phyloP scores from a whole-genome alignment of 768 basidiomycete genomes.

The Mycena rosella region DNA sequence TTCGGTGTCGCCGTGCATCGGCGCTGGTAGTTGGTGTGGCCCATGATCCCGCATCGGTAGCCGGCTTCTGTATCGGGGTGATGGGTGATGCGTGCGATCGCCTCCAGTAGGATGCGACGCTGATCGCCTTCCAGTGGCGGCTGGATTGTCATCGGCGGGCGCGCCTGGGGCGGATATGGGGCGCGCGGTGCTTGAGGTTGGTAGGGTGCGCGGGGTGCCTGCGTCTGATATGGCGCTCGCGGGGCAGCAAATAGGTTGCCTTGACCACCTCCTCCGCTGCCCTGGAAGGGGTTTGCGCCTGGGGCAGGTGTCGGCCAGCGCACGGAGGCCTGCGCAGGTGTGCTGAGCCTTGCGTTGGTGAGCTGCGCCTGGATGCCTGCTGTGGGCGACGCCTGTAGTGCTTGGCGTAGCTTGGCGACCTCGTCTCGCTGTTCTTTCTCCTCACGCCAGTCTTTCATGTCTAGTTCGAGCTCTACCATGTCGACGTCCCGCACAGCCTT shows the following conservation, averaged over 20 bases:
- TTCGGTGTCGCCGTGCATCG: too few species aligned
- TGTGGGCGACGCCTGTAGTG: constrained; percentile 8
- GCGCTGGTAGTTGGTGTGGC: too few species aligned
- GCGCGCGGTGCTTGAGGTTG: constrained; percentile 4
- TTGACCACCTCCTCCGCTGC: neutral
- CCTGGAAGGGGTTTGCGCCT: constrained; percentile 4
- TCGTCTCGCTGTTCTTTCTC: neutral
- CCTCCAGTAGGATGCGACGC: neutral
- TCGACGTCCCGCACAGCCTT: constrained; percentile 7
- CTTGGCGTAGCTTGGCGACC: neutral
- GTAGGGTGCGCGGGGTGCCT: constrained; percentile 3
- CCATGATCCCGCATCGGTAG: too few species aligned
- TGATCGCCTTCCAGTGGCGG: neutral
- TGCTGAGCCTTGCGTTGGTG: neutral
- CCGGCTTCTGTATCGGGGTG: constrained; percentile 1
- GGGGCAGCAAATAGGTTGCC: constrained; percentile 5
- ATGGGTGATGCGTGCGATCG: constrained; percentile 4
- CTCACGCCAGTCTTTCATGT: constrained; percentile 13
- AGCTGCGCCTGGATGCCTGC: constrained; percentile 4
- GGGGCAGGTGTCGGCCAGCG: constrained; percentile 2
- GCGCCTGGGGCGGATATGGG: neutral
- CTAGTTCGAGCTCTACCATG: constrained; percentile 5
- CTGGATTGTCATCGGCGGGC: neutral
- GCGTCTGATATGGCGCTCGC: neutral
- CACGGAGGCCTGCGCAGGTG: neutral